phyloP scores from a whole-genome alignment of 2,329 filamentous ascomycete genomes.

The Arthroderma sp. region DNA sequence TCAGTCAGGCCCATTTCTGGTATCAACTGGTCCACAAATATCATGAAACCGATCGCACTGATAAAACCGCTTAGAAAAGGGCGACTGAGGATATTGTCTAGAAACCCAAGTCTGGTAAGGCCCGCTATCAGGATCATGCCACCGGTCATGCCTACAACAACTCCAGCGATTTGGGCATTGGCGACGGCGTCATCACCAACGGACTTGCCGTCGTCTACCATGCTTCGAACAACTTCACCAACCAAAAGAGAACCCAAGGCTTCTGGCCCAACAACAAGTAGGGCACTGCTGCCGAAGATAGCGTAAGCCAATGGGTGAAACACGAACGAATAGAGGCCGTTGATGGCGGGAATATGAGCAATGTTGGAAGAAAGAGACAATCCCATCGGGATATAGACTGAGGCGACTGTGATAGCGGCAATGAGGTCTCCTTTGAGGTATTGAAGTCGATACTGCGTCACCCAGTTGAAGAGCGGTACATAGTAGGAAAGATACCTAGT shows the following conservation, averaged over 20 bases:
- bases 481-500: conserved; percentile 82
- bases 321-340: conserved; percentile 86
- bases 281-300: conserved; percentile 76
- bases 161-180: conserved; percentile 73
- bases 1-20: conserved; percentile 70
- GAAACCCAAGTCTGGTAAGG: conserved; percentile 70
- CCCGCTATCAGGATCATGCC: conserved; percentile 81
- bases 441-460: conserved; percentile 67
- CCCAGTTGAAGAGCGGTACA: conserved; percentile 81
- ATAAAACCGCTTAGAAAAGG: conserved; percentile 94
- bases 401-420: conserved; percentile 88
- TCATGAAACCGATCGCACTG: conserved; percentile 90
- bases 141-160: conserved; percentile 77
- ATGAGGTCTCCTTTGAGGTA: conserved; percentile 78
- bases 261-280: conserved; percentile 90
- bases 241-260: conserved; percentile 84
- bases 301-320: conserved; percentile 88
- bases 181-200: conserved; percentile 53
- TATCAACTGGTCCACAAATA: conserved; percentile 86
- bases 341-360: conserved; percentile 81
- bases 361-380: conserved; percentile 87
- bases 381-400: conserved; percentile 95
- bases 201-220: conserved; percentile 54
- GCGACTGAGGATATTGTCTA: conserved; percentile 85
- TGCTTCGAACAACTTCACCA: conserved; percentile 70